These are phyloP conservation scores for Botrytis tulipae DNA, from an alignment of 2,329 filamentous ascomycete genomes.

Conservation along the genomic window DNA sequence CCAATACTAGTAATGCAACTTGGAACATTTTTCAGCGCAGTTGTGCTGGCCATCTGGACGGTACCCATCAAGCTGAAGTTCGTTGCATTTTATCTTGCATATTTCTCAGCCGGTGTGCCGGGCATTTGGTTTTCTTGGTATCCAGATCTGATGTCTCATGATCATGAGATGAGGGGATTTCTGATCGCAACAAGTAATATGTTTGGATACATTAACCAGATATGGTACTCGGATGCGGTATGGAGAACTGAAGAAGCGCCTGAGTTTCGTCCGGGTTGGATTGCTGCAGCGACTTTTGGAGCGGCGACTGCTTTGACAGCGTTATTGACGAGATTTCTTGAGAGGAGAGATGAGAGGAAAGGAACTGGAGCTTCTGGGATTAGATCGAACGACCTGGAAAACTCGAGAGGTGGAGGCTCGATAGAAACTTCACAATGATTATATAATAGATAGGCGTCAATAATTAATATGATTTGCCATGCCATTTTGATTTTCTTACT, in stretches of 20 bases:
- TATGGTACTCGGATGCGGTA: constrained; percentile 31
- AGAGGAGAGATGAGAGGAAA: constrained; percentile 19
- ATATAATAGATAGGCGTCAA: neutral
- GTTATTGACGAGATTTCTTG: constrained; percentile 14
- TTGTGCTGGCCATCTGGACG: constrained; percentile 30
- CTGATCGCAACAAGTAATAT: constrained; percentile 31
- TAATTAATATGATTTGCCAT: neutral
- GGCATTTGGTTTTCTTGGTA: constrained; percentile 27
- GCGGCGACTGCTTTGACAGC: neutral
- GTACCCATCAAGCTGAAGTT: constrained; percentile 21
- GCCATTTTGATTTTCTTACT: neutral
- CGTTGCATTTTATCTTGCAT: constrained; percentile 24
- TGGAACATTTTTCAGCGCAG: constrained; percentile 32
- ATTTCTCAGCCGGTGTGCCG: constrained; percentile 23
- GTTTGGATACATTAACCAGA: constrained; percentile 29
- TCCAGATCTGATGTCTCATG: constrained; percentile 27
- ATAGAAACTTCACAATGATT: neutral
- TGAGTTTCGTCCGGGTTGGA: constrained; percentile 28
- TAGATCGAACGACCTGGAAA: constrained; percentile 1
- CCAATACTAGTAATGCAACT: constrained; percentile 31
- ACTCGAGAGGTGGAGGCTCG: neutral
- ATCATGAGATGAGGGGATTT: constrained; percentile 30
- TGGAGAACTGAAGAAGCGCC: constrained; percentile 32
- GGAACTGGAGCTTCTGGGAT: neutral
- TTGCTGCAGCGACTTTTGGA: constrained; percentile 23